Percentiles rank a stretch among this genome's conserved stretches.
Evolutionary conservation across 768 basidiomycete genomes (phyloP).

Genomic region (Mycena olivaceomarginata): DNA sequence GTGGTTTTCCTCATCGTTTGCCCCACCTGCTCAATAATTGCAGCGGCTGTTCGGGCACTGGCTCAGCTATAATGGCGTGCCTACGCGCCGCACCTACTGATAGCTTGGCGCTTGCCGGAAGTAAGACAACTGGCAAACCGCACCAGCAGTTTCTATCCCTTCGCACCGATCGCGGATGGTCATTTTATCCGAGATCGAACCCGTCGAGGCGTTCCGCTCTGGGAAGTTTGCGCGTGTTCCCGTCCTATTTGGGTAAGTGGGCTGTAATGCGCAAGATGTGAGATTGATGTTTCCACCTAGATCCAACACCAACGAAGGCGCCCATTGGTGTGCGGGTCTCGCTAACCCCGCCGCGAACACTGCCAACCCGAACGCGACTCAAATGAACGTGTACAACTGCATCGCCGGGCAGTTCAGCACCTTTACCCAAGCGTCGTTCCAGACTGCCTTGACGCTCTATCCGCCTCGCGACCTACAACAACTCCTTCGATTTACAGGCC

Average conservation of each 20-base stretch:
- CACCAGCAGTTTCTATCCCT: constrained; percentile 59
- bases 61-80: constrained; percentile 53
- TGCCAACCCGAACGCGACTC: constrained; percentile 58
- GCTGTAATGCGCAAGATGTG: not conserved
- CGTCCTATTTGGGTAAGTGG: constrained; percentile 60
- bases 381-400: constrained; percentile 63
- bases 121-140: constrained; percentile 52
- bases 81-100: constrained; percentile 53
- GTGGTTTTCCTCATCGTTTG: constrained; percentile 25
- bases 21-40: constrained; percentile 2
- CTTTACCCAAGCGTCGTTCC: constrained; percentile 54
- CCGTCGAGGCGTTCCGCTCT: constrained; percentile 61
- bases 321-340: constrained; percentile 60
- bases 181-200: constrained; percentile 55
- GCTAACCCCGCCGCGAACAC: constrained; percentile 61
- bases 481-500: constrained; percentile 60
- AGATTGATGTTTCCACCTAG: constrained; percentile 36
- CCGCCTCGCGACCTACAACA: constrained; percentile 57
- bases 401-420: constrained; percentile 60
- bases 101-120: constrained; percentile 58
- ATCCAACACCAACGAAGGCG: constrained; percentile 66
- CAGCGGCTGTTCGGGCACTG: constrained; percentile 39
- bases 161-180: constrained; percentile 61
- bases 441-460: constrained; percentile 54
- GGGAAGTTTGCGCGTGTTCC: constrained; percentile 62